Percentiles rank a stretch among this genome's conserved stretches.
phyloP scores from a whole-genome alignment of 169 alveolate genomes.

The Theileria orientalis region DNA sequence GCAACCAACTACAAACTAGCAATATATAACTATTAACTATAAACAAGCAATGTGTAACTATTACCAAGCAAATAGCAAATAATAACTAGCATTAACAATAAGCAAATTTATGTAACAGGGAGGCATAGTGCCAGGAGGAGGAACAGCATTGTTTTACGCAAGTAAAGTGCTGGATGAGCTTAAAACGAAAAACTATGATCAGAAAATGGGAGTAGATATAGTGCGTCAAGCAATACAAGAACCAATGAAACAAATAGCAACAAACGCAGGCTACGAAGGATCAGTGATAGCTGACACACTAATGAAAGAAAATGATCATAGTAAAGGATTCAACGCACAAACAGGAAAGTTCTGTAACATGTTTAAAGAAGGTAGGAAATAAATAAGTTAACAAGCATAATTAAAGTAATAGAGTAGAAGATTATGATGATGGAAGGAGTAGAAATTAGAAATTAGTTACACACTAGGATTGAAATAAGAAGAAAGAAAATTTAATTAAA shows the following conservation, averaged over 20 bases:
- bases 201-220: constrained; percentile 93
- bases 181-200: constrained; percentile 87
- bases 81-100: background rate
- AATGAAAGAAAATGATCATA: constrained; percentile 78
- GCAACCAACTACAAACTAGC: background rate
- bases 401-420: no score
- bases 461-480: no score
- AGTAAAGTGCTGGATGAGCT: constrained; percentile 77
- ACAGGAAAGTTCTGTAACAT: constrained; percentile 92
- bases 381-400: background rate
- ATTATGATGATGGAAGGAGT: background rate
- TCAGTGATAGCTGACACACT: constrained; percentile 94
- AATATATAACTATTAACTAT: no score
- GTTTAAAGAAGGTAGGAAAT: constrained; percentile 68
- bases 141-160: constrained; percentile 93
- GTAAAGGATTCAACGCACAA: constrained; percentile 95
- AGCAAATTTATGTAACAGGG: constrained; percentile 65
- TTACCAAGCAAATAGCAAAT: background rate
- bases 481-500: no score
- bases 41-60: no score
- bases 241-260: constrained; percentile 94
- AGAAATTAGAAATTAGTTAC: background rate
- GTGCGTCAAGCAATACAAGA: constrained; percentile 93
- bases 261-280: constrained; percentile 99
- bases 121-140: constrained; percentile 99